Evolutionary conservation across 2,329 filamentous ascomycete genomes (phyloP).

Genomic region (Aurifilum marmelostoma): DNA sequence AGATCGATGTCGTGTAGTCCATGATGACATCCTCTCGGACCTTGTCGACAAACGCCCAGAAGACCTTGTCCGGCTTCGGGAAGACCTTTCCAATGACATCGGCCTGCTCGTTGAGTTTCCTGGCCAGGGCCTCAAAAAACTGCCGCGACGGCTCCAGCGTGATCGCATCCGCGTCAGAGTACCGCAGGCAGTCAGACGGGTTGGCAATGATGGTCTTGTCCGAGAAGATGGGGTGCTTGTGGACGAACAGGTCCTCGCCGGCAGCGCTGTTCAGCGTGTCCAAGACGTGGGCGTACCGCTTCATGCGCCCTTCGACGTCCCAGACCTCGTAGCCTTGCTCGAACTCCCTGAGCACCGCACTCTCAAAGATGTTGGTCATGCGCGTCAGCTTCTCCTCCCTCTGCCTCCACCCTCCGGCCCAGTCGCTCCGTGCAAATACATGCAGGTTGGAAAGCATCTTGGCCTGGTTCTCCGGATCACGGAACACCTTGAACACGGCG

Average conservation of each 20-base stretch:
- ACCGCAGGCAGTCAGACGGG: constrained; percentile 80
- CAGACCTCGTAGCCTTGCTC: constrained; percentile 87
- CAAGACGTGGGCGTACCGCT: constrained; percentile 84
- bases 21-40: constrained; percentile 81
- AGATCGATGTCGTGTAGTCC: constrained; percentile 82
- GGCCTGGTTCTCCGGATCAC: constrained; percentile 87
- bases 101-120: constrained; percentile 80
- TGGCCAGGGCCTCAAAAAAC: constrained; percentile 77
- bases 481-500: constrained; percentile 82
- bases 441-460: constrained; percentile 83
- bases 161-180: constrained; percentile 66
- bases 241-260: constrained; percentile 82
- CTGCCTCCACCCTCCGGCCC: constrained; percentile 71
- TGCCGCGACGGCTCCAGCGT: constrained; percentile 77
- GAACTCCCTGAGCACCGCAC: constrained; percentile 87
- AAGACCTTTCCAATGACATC: constrained; percentile 83
- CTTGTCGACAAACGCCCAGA: constrained; percentile 79
- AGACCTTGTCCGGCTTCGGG: constrained; percentile 68
- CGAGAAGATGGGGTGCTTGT: constrained; percentile 83
- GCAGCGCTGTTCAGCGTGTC: constrained; percentile 77
- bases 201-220: constrained; percentile 73
- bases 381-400: constrained; percentile 72
- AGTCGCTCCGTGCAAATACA: constrained; percentile 80
- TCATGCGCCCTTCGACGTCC: constrained; percentile 89
- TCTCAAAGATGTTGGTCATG: constrained; percentile 85